Conservation (phyloP, 2,329 filamentous ascomycete species). For the Calonectria pteridis region DNA sequence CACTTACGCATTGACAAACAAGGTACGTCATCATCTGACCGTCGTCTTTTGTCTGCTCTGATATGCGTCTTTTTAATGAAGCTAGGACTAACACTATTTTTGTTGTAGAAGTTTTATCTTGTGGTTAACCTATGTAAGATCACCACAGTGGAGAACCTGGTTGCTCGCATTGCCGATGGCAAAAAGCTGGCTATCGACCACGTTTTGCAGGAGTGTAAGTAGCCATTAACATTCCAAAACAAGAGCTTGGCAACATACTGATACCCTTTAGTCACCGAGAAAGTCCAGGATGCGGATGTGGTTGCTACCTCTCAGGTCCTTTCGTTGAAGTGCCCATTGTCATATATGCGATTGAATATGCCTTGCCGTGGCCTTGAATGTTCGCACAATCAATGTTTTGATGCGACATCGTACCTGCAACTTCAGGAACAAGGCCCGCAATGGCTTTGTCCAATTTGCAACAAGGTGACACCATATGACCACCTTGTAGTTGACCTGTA, state of each 20-base stretch:
- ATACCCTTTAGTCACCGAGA: constrained; percentile 74
- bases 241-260: constrained; percentile 26
- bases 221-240: constrained; percentile 24
- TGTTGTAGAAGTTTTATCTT: constrained; percentile 76
- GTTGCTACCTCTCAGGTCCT: constrained; percentile 89
- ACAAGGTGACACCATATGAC: constrained; percentile 84
- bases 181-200: constrained; percentile 83
- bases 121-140: constrained; percentile 81
- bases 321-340: constrained; percentile 92
- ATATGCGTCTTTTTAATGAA: constrained; percentile 25
- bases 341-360: constrained; percentile 82
- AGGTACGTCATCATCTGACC: constrained; percentile 64
- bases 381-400: constrained; percentile 94
- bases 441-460: constrained; percentile 96
- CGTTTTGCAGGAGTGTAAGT: constrained; percentile 86
- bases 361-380: constrained; percentile 86
- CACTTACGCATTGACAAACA: constrained; percentile 91
- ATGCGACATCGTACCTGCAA: constrained; percentile 91
- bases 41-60: constrained; percentile 25
- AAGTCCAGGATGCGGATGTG: constrained; percentile 89
- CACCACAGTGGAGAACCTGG: constrained; percentile 78
- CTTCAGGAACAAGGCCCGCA: constrained; percentile 96
- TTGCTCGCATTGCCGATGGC: constrained; percentile 72
- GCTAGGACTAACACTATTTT: constrained; percentile 32
- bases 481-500: constrained; percentile 89